Base-by-base conservation (phyloP, 2,329 filamentous ascomycete species). In the Epichloe baconii region DNA sequence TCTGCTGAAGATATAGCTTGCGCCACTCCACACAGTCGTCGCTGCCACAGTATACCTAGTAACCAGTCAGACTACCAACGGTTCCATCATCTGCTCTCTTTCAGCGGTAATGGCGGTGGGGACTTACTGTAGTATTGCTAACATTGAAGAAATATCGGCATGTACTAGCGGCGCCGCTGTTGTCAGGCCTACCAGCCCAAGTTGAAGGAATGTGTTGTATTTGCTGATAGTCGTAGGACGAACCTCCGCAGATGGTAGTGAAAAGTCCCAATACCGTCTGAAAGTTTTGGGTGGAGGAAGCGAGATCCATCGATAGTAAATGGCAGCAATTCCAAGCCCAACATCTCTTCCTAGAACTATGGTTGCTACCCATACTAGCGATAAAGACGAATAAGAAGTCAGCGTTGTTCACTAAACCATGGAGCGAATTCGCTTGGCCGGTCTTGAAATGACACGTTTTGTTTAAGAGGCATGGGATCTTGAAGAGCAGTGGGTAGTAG, bases 291-390 rank as follows among this genome's bases (percentile, higher is more conserved):
- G 93, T 0, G 87, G 83, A 0, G 93, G 93, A 5, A 98, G 77
- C 2, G 88, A 94, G 57, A 96, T 94, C 79, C 88, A 97, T 56
- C 93, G 85, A 68, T 93, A 97, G 72, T 96, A 97, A 58, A 98
- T 83, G 23, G 93, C 93, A 2, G 89, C 82, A 21, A 95, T 76
- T 26, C 79, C 89, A 4, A 98, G 77, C 19, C 83, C 87, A 42
- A 86, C 79, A 61, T 98, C 93, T 43, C 93, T 81, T 31, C 90
- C 90, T 3, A 98, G 79, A 55, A 98, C 95, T 47, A 97, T 81
- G n/a, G 77, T 78, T 2, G 90, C 90, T 3, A 97, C 76, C 80
- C 90, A 96, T 38, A 90, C 83, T 87, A 52, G 3, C 45, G 15
- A 23, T 12, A 5, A 35, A 48, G 19, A 26, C n/a, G n/a, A 23